A percentile compares a stretch with the other conserved stretches of the same genome.
These are phyloP conservation scores for Naganishia sp. DNA, from an alignment of 1,284 basidiomycete genomes.

Conservation along the genomic window DNA sequence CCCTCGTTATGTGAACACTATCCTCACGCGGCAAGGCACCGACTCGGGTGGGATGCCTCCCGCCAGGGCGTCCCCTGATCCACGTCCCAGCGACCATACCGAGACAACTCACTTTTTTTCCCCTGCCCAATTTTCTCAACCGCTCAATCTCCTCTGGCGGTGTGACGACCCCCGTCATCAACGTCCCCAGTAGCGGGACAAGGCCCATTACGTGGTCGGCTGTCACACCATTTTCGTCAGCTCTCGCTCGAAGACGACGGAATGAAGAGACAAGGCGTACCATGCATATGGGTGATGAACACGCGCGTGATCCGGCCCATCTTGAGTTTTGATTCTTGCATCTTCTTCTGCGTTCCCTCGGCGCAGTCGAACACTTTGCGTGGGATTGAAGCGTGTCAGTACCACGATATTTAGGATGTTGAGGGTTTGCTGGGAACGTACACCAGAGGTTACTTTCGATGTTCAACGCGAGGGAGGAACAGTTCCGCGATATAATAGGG, in stretches of 20 bases:
- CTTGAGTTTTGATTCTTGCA: slow-evolving; percentile 66
- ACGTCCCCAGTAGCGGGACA: slow-evolving; percentile 68
- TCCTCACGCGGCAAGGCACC: too few species aligned
- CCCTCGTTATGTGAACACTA: too few species aligned
- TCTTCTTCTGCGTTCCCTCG: slow-evolving; percentile 80
- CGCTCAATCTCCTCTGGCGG: slow-evolving; percentile 38
- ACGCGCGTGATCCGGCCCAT: slow-evolving; percentile 67
- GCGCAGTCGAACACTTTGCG: slow-evolving; percentile 78
- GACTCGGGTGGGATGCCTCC: too few species aligned
- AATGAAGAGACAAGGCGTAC: slow-evolving; percentile 50
- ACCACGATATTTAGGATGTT: not conserved
- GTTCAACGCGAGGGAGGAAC: slow-evolving; percentile 53
- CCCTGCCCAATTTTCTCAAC: slow-evolving; percentile 41
- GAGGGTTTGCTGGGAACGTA: slow-evolving; percentile 36
- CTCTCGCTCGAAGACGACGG: not conserved
- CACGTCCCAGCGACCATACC: too few species aligned
- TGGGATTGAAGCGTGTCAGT: not conserved
- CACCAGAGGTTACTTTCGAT: slow-evolving; percentile 53
- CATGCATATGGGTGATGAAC: slow-evolving; percentile 88
- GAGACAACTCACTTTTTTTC: slow-evolving; percentile 44
- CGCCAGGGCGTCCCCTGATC: too few species aligned
- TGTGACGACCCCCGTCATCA: slow-evolving; percentile 59
- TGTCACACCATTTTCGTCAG: slow-evolving; percentile 45
- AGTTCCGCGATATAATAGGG: slow-evolving; percentile 50
- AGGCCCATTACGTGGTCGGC: slow-evolving; percentile 81